These are phyloP conservation scores for Jamesozyma rosinii DNA, from an alignment of 805 yeast species.

Conservation along the genomic window DNA sequence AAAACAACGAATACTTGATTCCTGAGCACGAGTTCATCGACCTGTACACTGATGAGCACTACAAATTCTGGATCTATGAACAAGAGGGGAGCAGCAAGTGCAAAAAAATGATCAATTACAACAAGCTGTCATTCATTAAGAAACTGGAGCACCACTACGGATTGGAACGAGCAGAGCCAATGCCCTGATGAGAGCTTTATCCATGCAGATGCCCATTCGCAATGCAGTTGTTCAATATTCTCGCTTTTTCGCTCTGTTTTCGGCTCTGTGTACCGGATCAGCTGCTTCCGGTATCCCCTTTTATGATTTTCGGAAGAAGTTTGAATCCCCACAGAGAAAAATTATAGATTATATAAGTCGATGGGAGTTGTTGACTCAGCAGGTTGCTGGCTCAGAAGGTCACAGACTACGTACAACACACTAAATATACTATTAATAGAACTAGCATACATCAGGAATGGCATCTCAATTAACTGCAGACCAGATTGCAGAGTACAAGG, in stretches of 20 bases:
- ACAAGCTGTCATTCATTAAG: slow-evolving; percentile 5
- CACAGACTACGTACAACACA: no score
- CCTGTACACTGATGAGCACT: slow-evolving; percentile 36
- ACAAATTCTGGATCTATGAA: slow-evolving; percentile 41
- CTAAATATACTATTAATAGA: not conserved
- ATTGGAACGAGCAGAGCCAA: not conserved
- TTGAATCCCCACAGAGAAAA: no score
- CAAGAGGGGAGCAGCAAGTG: slow-evolving; percentile 28
- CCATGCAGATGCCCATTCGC: no score
- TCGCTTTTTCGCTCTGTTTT: no score
- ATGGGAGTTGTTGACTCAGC: no score
- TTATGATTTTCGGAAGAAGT: no score
- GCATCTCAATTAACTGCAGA: slow-evolving; percentile 57
- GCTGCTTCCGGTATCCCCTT: no score
- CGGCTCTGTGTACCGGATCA: no score
- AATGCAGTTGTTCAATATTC: no score
- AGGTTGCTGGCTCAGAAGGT: no score
- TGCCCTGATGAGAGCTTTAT: not conserved
- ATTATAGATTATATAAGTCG: no score
- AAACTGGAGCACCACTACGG: not conserved
- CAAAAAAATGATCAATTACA: slow-evolving; percentile 29
- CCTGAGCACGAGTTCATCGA: slow-evolving; percentile 44
- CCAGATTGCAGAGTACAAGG: slow-evolving; percentile 92
- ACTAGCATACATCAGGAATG: not conserved
- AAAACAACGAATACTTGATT: slow-evolving; percentile 36